Evolutionary conservation across 306 rosid genomes (phyloP).

Genomic region (Calophaca sinica): DNA sequence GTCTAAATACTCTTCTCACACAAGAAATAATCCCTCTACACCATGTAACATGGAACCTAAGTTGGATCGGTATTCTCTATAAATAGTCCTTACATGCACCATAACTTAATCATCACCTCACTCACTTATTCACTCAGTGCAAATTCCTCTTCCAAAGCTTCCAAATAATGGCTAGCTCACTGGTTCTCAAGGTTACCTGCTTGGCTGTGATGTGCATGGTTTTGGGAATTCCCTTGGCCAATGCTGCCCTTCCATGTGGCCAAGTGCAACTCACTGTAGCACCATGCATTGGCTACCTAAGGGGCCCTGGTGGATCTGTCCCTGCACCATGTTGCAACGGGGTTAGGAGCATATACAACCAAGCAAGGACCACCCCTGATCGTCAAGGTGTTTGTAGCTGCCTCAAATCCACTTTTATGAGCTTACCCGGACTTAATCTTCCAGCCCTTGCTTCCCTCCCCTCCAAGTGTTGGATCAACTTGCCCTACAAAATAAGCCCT

Average conservation of each 20-base stretch:
- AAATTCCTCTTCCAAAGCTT: background rate
- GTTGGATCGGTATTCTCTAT: background rate
- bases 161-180: conserved; percentile 36
- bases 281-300: conserved; percentile 35
- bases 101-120: conserved; percentile 1
- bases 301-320: background rate
- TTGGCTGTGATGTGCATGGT: conserved; percentile 32
- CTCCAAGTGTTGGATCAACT: conserved; percentile 40
- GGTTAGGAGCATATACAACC: background rate
- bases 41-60: no score
- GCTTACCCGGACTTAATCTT: conserved; percentile 22
- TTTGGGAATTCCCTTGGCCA: background rate
- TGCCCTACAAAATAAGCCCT: conserved; percentile 61
- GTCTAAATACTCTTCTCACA: no score
- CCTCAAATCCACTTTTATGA: background rate
- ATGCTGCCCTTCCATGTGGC: conserved; percentile 40
- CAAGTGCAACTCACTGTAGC: background rate
- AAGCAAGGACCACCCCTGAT: conserved; percentile 32
- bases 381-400: conserved; percentile 42
- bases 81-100: background rate
- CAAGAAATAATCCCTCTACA: no score
- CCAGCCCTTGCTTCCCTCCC: background rate
- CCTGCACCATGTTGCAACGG: conserved; percentile 43
- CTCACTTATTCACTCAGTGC: background rate
- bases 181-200: conserved; percentile 19